Evolutionary conservation across 176 grass and related monocot species (phyloP).

Genomic region (Musa acuminata): DNA sequence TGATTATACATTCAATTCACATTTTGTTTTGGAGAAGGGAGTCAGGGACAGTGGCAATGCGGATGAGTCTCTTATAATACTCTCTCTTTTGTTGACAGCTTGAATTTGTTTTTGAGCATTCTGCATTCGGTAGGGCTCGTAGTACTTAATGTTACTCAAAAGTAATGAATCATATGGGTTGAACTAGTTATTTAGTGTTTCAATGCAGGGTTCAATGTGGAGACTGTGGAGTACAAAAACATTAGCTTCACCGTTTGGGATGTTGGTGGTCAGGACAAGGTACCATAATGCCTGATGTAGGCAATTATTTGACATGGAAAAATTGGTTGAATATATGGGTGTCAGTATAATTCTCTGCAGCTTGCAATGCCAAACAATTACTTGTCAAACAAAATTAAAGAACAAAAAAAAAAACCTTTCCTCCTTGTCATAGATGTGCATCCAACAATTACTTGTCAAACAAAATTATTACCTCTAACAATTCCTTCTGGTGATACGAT

Average conservation of each 20-base stretch:
- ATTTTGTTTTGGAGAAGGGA: too few species aligned
- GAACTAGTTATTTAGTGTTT: neutral
- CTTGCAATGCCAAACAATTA: neutral
- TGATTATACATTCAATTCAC: too few species aligned
- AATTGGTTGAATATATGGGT: neutral
- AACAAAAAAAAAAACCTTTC: neutral
- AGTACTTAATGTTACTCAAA: too few species aligned
- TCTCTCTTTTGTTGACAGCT: neutral
- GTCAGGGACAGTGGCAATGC: too few species aligned
- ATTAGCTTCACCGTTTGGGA: constrained; percentile 15
- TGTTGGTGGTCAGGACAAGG: constrained; percentile 15
- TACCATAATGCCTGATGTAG: neutral
- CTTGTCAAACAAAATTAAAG: neutral
- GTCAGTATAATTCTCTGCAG: neutral
- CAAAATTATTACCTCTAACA: too few species aligned
- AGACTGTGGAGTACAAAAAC: constrained; percentile 8
- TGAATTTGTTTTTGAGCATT: neutral
- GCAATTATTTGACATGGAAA: neutral
- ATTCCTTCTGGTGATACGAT: neutral
- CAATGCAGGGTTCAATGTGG: constrained; percentile 8
- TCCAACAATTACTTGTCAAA: neutral
- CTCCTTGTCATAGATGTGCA: neutral
- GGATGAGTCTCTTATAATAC: too few species aligned
- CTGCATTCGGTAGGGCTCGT: neutral
- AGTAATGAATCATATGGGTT: neutral